Conservation (phyloP, 2,329 filamentous ascomycete species). For the Arthrobotrys musiformis region DNA sequence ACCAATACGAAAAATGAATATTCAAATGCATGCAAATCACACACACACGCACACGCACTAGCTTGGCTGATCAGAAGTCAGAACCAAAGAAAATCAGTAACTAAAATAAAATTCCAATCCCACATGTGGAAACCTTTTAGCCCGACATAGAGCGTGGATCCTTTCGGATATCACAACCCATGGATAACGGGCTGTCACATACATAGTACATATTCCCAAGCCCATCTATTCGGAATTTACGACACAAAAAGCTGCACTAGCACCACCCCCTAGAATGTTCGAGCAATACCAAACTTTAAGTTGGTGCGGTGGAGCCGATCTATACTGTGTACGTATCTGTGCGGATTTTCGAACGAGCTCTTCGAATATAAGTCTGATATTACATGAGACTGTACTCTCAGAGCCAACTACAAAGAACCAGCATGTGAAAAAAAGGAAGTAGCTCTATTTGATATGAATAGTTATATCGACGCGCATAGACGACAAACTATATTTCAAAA, state of each 20-base stretch:
- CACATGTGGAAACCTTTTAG: constrained; percentile 36
- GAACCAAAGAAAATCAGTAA: too few relatives aligned
- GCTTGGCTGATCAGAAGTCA: constrained; percentile 12
- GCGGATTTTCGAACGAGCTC: constrained; percentile 25
- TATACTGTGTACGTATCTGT: background rate
- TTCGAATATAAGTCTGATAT: background rate
- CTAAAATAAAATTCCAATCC: constrained; percentile 6
- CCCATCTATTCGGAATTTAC: constrained; percentile 54
- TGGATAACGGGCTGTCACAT: constrained; percentile 30
- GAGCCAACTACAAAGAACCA: constrained; percentile 6
- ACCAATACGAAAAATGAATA: constrained; percentile 7
- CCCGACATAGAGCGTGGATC: constrained; percentile 16
- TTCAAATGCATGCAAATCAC: constrained; percentile 13
- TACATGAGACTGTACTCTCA: background rate
- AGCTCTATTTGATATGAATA: background rate
- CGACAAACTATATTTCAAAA: background rate
- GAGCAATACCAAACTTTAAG: constrained; percentile 21
- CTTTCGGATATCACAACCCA: constrained; percentile 28
- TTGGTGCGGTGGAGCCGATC: constrained; percentile 11
- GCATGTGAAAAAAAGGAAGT: background rate
- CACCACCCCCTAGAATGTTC: constrained; percentile 41
- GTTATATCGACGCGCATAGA: background rate
- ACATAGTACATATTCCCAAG: constrained; percentile 26
- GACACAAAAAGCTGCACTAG: constrained; percentile 26
- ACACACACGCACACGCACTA: background rate